Conservation (phyloP, 345 rosid genomes). For the Boechera divaricarpa region DNA sequence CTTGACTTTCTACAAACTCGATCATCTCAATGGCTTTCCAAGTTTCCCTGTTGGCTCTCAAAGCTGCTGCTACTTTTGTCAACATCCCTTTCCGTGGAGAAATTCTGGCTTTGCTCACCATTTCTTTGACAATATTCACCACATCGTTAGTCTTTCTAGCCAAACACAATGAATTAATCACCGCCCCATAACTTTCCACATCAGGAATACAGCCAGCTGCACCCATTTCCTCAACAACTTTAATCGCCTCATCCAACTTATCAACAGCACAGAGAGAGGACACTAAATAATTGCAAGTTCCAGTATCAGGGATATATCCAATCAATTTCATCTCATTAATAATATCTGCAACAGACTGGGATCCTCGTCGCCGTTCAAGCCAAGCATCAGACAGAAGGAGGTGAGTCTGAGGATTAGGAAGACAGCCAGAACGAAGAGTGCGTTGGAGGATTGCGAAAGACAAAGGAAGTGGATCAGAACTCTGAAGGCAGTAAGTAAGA, state of each 20-base stretch:
- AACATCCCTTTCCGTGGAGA: conserved; percentile 67
- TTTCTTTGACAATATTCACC: conserved; percentile 63
- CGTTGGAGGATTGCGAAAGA: conserved; percentile 72
- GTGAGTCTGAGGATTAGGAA: conserved; percentile 64
- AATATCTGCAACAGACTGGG: conserved; percentile 50
- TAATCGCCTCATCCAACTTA: conserved; percentile 66
- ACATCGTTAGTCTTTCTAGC: conserved; percentile 64
- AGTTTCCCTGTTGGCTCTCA: conserved; percentile 69
- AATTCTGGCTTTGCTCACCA: conserved; percentile 72
- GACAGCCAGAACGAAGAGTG: conserved; percentile 76
- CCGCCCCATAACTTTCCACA: conserved; percentile 64
- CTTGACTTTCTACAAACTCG: conserved; percentile 69
- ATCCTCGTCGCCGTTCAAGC: conserved; percentile 50
- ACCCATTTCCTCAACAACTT: conserved; percentile 66
- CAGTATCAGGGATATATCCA: conserved; percentile 72
- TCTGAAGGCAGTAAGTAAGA: conserved; percentile 71
- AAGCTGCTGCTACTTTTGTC: conserved; percentile 60
- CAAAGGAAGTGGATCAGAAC: conserved; percentile 62
- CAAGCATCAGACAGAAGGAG: conserved; percentile 70
- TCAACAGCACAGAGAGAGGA: conserved; percentile 77
- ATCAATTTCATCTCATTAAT: conserved; percentile 63
- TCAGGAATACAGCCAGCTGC: conserved; percentile 72
- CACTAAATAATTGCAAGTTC: conserved; percentile 68
- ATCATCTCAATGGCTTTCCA: conserved; percentile 71
- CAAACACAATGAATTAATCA: conserved; percentile 59